Base-by-base conservation (phyloP, 208 protist genomes). In the Wallacemonas sp. region DNA sequence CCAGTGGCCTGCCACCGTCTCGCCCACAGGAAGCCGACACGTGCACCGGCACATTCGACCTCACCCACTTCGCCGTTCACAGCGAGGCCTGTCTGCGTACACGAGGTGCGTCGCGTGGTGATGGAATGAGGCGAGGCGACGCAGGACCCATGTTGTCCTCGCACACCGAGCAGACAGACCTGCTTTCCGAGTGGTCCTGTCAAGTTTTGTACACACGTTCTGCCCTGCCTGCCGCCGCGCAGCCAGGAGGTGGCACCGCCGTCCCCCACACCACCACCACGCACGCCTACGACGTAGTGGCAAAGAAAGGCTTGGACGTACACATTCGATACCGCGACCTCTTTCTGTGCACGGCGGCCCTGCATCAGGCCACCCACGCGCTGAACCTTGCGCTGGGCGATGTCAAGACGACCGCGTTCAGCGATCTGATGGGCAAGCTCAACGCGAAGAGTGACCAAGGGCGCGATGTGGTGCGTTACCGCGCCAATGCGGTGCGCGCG, bases 291-390 rank as follows among this genome's bases (percentile, higher is more conserved):
- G 66, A 71, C 2, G 44, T 86, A 1, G 62, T 64, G 28, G 68
- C 75, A 19, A 62, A 56, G 27, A 70, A 26, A 22, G 81, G 77
- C 0, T 55, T 86, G 21, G 85, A 88, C 27, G 47, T 91, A 31
- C 71, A 59, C 5, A 59, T 86, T 26, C 75, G 80, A 6, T 82
- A 80, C 62, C 73, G 79, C 41, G 85, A 88, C 41, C 44, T 86
- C 8, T 77, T 76, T 11, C 67, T 88, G 22, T 79, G 70, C 36
- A 64, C 65, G 26, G 47, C 51, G 15, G 70, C 81, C 0, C 39
- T 78, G 21, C 39, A 68, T 4, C 73, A 84, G 30, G 79, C 76
- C n/a, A 46, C 62, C 44, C 34, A 72, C 30, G 72, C 76, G 11
- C 56, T 87, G 19, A 27, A 45, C 14, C 38, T 62, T 12, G 73